A percentile compares a stretch with the other conserved stretches of the same genome.
These are phyloP conservation scores for Syzygium aromaticum DNA, from an alignment of 345 rosid species.

Conservation along the genomic window DNA sequence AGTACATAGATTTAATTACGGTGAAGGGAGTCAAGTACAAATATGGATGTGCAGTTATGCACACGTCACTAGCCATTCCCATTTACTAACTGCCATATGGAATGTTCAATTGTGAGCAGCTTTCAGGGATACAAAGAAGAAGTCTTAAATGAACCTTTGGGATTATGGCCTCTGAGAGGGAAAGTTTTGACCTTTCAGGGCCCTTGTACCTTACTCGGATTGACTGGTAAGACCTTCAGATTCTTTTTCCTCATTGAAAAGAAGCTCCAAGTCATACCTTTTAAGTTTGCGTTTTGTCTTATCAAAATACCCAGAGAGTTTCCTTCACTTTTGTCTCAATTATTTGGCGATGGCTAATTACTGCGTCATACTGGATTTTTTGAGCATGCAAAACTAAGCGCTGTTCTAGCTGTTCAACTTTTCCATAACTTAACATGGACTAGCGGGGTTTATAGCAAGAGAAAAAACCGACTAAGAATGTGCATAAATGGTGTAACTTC, in stretches of 20 bases:
- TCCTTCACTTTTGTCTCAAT: background rate
- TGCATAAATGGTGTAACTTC: background rate
- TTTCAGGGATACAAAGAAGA: background rate
- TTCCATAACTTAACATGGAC: background rate
- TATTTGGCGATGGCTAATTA: background rate
- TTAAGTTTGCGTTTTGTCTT: background rate
- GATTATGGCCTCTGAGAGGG: constrained; percentile 48
- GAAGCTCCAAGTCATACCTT: background rate
- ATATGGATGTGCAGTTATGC: background rate
- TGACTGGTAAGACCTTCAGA: constrained; percentile 46
- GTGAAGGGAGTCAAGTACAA: background rate
- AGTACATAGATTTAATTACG: background rate
- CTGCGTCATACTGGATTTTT: background rate
- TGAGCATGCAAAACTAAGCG: background rate
- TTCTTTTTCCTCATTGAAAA: background rate
- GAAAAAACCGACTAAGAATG: background rate
- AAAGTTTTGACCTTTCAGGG: constrained; percentile 53
- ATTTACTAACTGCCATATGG: background rate
- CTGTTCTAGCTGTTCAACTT: background rate
- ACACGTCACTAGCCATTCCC: background rate
- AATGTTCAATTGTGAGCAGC: background rate
- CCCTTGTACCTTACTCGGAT: constrained; percentile 53
- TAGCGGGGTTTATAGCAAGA: background rate
- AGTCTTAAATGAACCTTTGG: background rate
- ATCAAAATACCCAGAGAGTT: background rate